Evolutionary conservation across 1,284 basidiomycete species (phyloP), one percentile per base, ranked within the genome.

Genomic region (Puccinia polysora): DNA sequence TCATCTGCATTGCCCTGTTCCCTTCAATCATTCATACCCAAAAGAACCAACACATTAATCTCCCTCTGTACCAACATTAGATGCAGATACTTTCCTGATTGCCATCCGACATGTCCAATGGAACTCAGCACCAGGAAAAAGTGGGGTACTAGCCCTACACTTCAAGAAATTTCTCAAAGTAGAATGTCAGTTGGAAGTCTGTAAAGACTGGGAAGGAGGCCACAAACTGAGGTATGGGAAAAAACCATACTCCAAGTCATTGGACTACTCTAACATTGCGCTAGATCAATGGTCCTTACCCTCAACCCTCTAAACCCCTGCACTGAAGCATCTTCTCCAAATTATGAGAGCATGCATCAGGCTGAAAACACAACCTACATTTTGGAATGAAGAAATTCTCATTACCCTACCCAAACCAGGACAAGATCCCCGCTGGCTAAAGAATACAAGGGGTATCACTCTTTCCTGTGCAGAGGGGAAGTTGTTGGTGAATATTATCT

Each of bases 391-490:
- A 34, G 47, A 65, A 40, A 23, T 65, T 0, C 30, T 65, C 3
- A 65, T 65, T 34, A 50, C 49, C 1, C 30, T 65, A 2, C 30
- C 45, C 1, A 65, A 65, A 38, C 63, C 63, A 2, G 47, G 63
- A 14, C 63, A 43, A n/a, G 65, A 68, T 25, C 53, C 53, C 0
- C 6, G 18, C 1, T 23, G 14, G 0, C 14, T 58, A 5, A 45
- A 36, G 6, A 68, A 68, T 12, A 68, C 52, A 15, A 25, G 53
- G 23, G 65, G 53, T 20, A 68, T 58, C 2, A 68, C 53, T 2
- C 53, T 68, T 0, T 68, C 65, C 4, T 56, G 38, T 12, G 32
- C 65, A 23, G 52, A 56, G 10, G 52, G 40, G 10, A 68, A 68
- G 25, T 43, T 68, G 14, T 36, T 68, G 2, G 15, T 47, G 4